Evolutionary conservation across 2,329 filamentous ascomycete species (phyloP), one percentile per base, ranked within the genome.

Genomic region (Neophaeococcomyces aloes): DNA sequence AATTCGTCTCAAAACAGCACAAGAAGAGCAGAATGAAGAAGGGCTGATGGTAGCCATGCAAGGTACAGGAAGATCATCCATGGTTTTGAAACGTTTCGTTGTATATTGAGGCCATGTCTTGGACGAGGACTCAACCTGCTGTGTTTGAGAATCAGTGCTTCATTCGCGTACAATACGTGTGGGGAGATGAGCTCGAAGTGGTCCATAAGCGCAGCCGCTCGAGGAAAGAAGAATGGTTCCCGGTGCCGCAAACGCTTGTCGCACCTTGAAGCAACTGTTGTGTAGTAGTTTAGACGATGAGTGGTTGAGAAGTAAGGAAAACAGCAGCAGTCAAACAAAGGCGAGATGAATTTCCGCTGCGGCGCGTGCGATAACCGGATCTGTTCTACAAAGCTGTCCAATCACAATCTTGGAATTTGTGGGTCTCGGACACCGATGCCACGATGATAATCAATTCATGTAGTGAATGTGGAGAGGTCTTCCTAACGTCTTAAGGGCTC

Each of bases 151-250:
- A 3, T 10, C 17, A 31, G 14, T 8, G 17, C 15, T n/a, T 32
- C 14, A 42, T 35, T 42, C 39, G 39, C 25, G 23, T 5, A 30
- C 29, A 2, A 25, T 35, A 34, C 21, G 29, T 30, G 39, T 18
- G 39, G 10, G 17, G 31, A 34, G 23, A 42, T 42, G 39, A 42
- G 23, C 23, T 27, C 23, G 23, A 10, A 7, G 21, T 34, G 30
- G 13, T n/a, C 29, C 10, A 29, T 11, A 42, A 42, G 39, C 39
- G 39, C 39, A 42, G 11, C 10, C 39, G 39, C 39, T 31, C 21
- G 4, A 10, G 25, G 17, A 15, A 10, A 17, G 15, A 14, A 21
- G 4, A 7, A 19, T 29, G n/a, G 35, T 42, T 42, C 39, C 29
- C 25, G 29, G 38, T 32, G 17, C 15, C 29, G 27, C 17, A 41